Evolutionary conservation across 2,329 filamentous ascomycete genomes (phyloP), one percentile per base, ranked within the genome.

Genomic region (Beauveria bassiana): DNA sequence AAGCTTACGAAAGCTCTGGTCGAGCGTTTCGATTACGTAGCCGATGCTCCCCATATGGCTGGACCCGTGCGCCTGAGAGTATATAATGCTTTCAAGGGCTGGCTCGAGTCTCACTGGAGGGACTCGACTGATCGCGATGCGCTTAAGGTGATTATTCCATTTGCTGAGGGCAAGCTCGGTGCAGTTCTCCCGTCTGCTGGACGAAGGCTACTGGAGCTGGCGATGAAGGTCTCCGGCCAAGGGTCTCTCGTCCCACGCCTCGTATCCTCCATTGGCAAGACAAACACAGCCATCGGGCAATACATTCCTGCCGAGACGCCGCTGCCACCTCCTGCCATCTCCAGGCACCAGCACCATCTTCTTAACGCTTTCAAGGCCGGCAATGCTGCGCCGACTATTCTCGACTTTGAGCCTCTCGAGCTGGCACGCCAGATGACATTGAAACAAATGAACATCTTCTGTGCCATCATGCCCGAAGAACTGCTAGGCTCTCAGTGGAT

Each of bases 11-110:
- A 91, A 70, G 84, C 87, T 4, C 81, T 99, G n/a, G 88, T 96
- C 59, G 89, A 95, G 62, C 87, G 96, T 34, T 99, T 96, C 72
- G 90, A 97, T 63, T 96, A 97, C 68, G 89, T 96, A 43, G 89
- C 86, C 14, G 89, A 95, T 63, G 89, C 87, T 53, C 84, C 86
- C 24, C 83, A 86, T 62, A 75, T 93, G 65, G 87, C 92, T 24
- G 84, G 81, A 3, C 91, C 93, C 0, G 93, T 98, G 24, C 87
- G 93, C 56, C 79, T 99, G 53, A 86, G 95, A 57, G 91, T 98
- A 1, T 98, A 96, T 78, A 98, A 99, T 71, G 88, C 92, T 61
- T 91, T 99, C 81, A 99, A 99, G 75, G 90, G 90, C 47, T 99
- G 95, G 95, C 79, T 99, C 22, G 95, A 98, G 76, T 95, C 90